Percentiles rank a stretch among this genome's conserved stretches.
phyloP scores from a whole-genome alignment of 495 filamentous ascomycete species.

The Neurospora tetraspora region DNA sequence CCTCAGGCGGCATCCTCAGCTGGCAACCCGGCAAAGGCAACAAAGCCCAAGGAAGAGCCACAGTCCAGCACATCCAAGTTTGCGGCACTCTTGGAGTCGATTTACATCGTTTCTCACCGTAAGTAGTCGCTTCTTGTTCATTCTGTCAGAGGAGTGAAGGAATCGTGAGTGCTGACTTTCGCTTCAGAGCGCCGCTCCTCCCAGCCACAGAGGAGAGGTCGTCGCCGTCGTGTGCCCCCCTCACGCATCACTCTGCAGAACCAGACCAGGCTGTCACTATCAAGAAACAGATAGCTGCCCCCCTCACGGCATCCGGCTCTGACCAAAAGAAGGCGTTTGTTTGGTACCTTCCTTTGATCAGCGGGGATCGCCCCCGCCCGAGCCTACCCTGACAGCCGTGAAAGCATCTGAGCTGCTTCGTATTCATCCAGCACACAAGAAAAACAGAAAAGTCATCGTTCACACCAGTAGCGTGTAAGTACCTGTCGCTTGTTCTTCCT shows the following conservation, averaged over 20 bases:
- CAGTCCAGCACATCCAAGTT: slow-evolving; percentile 28
- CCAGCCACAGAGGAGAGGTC: not conserved
- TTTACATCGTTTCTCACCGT: too few species aligned
- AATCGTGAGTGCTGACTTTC: not conserved
- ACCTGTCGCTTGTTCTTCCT: not conserved
- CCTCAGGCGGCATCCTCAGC: not conserved
- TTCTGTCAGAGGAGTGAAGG: not conserved
- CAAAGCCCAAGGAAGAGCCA: slow-evolving; percentile 15
- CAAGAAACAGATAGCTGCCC: not conserved
- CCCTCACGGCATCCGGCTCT: not conserved
- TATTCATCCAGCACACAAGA: slow-evolving; percentile 12
- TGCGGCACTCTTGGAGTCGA: slow-evolving; percentile 47
- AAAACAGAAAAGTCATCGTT: slow-evolving; percentile 1
- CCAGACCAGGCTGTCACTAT: too few species aligned
- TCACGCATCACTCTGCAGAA: not conserved
- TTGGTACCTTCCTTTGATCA: not conserved
- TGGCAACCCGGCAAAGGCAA: slow-evolving; percentile 4
- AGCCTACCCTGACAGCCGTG: slow-evolving; percentile 10
- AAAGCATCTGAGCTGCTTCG: slow-evolving; percentile 11
- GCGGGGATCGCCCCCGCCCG: slow-evolving; percentile 4
- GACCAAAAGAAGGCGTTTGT: not conserved
- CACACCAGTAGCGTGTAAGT: not conserved
- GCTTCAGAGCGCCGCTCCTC: not conserved
- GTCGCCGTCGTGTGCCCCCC: not conserved
- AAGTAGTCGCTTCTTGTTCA: not conserved